Base-by-base conservation (phyloP, 1,284 basidiomycete species). In the Cutaneotrichosporon cyanovorans region DNA sequence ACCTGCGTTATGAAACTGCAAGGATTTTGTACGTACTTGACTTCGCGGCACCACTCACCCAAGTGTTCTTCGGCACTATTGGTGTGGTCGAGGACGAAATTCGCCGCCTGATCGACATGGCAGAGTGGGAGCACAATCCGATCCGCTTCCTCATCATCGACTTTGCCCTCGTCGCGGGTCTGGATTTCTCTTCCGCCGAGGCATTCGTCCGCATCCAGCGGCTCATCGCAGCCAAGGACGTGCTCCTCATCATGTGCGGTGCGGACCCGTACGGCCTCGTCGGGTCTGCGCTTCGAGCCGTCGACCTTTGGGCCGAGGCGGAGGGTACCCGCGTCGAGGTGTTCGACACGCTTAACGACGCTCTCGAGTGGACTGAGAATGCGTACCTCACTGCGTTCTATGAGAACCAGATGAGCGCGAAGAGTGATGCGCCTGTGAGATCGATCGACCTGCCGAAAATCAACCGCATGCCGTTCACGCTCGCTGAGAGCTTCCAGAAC, bases 291-390 rank as follows among this genome's bases (percentile, higher is more conserved):
- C 66, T 96, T 46, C 71, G 77, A 40, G 83, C 76, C 40, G 85
- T 88, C 1, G 84, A 80, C 4, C 76, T 97, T 1, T 80, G 95
- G 68, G 82, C 74, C 2, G 75, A 74, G 34, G 51, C 80, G 31
- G 77, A 81, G 47, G 78, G 81, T 0, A 78, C 79, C 1, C 58
- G 66, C 25, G 87, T 92, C 4, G 89, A 95, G 70, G 73, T 92
- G 14, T 95, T 96, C 65, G 77, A 76, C 45, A 82, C 78, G 7
- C 77, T 93, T 56, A 91, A 87, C 62, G 88, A 96, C 65, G 92
- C 91, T 0, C 79, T 97, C 73, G 92, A 97, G 72, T 96, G 88
- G 89, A 91, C 85, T 0, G 88, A 91, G 71, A 89, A 90, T 69
- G 82, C 80, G 0, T 90, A 91, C 70, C 65, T 92, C 14, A 69